Conservation (phyloP, 2,329 filamentous ascomycete species). For the Tolypocladium pustulatum region DNA sequence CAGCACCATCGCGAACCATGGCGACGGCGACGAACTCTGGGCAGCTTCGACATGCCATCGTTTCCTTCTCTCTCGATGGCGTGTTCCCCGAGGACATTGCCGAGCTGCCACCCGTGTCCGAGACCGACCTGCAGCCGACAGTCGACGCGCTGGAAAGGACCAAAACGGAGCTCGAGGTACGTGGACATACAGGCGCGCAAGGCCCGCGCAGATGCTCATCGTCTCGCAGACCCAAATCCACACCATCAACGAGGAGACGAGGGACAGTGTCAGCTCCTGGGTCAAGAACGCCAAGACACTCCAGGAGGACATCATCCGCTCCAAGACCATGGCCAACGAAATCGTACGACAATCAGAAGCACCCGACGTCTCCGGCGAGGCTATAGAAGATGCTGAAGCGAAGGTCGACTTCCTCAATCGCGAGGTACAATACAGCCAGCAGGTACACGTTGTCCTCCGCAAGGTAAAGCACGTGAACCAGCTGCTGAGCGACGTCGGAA, state of each 20-base stretch:
- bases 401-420: constrained; percentile 45
- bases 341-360: constrained; percentile 70
- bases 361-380: constrained; percentile 41
- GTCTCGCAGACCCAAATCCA: constrained; percentile 51
- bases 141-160: constrained; percentile 26
- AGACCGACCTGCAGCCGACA: constrained; percentile 25
- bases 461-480: constrained; percentile 47
- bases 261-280: constrained; percentile 76
- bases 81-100: constrained; percentile 29
- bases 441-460: constrained; percentile 39
- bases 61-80: constrained; percentile 28
- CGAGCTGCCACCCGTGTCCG: constrained; percentile 25
- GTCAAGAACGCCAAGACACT: constrained; percentile 73
- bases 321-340: constrained; percentile 66
- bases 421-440: constrained; percentile 49
- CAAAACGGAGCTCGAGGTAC: constrained; percentile 29
- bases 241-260: constrained; percentile 63
- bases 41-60: constrained; percentile 27
- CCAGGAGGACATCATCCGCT: constrained; percentile 74
- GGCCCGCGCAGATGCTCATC: not conserved
- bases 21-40: constrained; percentile 16
- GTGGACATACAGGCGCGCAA: not conserved
- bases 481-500: constrained; percentile 52
- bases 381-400: constrained; percentile 40
- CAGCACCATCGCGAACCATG: constrained; percentile 13